Percentiles rank a stretch among this genome's conserved stretches.
These are phyloP conservation scores for Magnaporthiopsis incrustans DNA, from an alignment of 2,329 filamentous ascomycete species.

Conservation along the genomic window DNA sequence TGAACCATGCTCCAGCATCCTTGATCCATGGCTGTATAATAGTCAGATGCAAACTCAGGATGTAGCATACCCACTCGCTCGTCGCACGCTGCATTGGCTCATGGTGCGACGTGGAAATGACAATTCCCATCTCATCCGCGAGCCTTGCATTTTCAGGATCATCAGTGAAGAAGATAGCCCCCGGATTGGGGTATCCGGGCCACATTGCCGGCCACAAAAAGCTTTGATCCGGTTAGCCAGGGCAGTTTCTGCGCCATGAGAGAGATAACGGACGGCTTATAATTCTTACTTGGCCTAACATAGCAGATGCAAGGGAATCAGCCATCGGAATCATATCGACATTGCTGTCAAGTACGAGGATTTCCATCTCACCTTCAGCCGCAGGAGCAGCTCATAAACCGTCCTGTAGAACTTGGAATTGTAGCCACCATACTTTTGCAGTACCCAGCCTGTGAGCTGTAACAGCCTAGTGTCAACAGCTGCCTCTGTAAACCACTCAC, in stretches of 20 bases:
- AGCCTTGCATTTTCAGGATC: conserved; percentile 60
- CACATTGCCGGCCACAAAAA: conserved; percentile 64
- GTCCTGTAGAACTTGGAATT: conserved; percentile 55
- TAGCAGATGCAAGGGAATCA: neutral
- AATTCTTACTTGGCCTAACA: conserved; percentile 44
- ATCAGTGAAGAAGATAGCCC: conserved; percentile 63
- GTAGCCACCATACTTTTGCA: conserved; percentile 4
- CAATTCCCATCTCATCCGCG: conserved; percentile 66
- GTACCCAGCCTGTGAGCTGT: conserved; percentile 39
- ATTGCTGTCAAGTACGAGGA: neutral
- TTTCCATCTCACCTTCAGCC: conserved; percentile 29
- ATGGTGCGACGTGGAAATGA: conserved; percentile 65
- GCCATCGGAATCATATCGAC: no score
- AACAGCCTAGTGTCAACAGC: neutral
- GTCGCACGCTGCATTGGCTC: conserved; percentile 61
- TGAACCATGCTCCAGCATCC: neutral
- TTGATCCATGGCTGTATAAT: neutral
- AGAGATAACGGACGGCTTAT: neutral
- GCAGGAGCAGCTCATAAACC: conserved; percentile 63
- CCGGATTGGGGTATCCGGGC: conserved; percentile 24
- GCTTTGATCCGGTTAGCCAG: conserved; percentile 6
- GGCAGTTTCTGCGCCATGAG: neutral
- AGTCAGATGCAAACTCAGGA: no score
- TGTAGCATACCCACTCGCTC: conserved; percentile 37
- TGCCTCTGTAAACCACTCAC: neutral